Evolutionary conservation across 2,329 filamentous ascomycete species (phyloP), one percentile per base, ranked within the genome.

Genomic region (Aspergillus floridensis): DNA sequence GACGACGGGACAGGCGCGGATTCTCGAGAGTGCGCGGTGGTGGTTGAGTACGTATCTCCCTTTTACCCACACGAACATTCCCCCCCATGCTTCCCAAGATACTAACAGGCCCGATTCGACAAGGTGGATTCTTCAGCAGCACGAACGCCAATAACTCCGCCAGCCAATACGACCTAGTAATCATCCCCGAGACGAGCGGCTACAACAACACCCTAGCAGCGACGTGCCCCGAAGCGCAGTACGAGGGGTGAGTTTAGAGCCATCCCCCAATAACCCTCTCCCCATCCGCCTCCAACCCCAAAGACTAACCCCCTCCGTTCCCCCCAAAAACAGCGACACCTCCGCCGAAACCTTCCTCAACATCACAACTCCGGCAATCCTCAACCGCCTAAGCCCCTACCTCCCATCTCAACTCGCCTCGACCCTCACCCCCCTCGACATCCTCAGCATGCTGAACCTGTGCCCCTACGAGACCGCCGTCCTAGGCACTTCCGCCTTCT

Each of bases 391-490:
- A 21, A 78, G 82, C 26, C 59, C 73, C 41, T 79, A 80, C 65
- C 76, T 78, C 4, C 82, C 82, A 26, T 59, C 73, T 38, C 79
- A 80, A 64, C 76, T 78, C 5, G 82, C 83, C 3, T 32, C 65
- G 0, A 79, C 79, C 32, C 83, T 85, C 69, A 74, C 70, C 16
- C 84, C 75, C 1, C 63, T 80, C 61, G 82, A 85, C 66, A 79
- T 80, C 0, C 82, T 83, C 49, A 77, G 76, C 22, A 79, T 81
- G 77, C 77, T 79, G 66, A 83, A 77, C 62, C 75, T 84, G 54
- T 86, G 83, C 63, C 79, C 81, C 2, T 86, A 85, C 64, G 83
- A 86, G 67, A 74, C 72, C 50, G 79, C 73, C 41, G 82, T 79
- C 62, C 75, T 84, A 16, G 80, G 81, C 21, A 70, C 69, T 58